Evolutionary conservation across 2,329 filamentous ascomycete species (phyloP).

Genomic region (Colletotrichum tofieldiae): DNA sequence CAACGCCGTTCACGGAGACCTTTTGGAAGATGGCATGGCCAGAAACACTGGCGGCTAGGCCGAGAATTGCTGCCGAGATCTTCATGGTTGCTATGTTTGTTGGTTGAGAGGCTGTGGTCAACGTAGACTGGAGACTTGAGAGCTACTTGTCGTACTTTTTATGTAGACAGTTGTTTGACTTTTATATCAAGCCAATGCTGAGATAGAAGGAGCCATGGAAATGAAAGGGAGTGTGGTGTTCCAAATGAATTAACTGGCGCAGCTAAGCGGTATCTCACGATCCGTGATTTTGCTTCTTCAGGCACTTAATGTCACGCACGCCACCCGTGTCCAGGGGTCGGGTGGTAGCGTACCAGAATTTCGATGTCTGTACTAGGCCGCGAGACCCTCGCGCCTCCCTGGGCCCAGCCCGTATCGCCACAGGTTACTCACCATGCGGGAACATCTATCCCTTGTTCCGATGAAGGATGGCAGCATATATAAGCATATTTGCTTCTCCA

Average conservation of each 20-base stretch:
- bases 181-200: rapidly evolving
- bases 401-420: background rate
- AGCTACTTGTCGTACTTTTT: no score
- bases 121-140: no score
- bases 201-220: background rate
- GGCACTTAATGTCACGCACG: conserved; percentile 12
- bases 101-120: no score
- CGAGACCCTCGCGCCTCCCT: background rate
- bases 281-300: conserved; percentile 25
- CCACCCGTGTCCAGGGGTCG: background rate
- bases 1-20: conserved; percentile 64
- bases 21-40: conserved; percentile 60
- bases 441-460: background rate
- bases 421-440: background rate
- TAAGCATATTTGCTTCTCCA: background rate
- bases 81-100: conserved; percentile 36
- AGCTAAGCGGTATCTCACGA: conserved; percentile 6
- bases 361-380: background rate
- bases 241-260: background rate
- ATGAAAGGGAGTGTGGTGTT: background rate
- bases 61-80: conserved; percentile 25
- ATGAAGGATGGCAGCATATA: background rate
- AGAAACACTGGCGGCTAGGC: conserved; percentile 50
- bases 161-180: background rate
- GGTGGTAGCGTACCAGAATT: background rate